Percentiles rank a stretch among this genome's conserved stretches.
Evolutionary conservation across 495 filamentous ascomycete genomes (phyloP).

Genomic region (Daldinia bambusicola): DNA sequence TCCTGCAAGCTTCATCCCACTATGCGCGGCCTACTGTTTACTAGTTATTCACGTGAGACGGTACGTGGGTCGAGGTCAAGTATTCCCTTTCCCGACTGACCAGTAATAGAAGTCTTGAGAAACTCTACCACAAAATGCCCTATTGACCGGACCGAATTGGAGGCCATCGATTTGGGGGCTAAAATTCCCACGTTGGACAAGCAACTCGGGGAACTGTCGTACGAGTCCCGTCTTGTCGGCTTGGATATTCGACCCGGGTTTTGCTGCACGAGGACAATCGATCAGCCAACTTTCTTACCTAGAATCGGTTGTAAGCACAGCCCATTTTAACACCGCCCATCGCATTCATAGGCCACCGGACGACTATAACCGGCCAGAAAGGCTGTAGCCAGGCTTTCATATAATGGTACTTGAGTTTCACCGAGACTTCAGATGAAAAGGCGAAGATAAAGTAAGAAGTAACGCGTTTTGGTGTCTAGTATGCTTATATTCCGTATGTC

Average conservation of each 20-base stretch:
- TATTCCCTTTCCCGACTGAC: neutral
- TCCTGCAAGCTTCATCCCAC: neutral
- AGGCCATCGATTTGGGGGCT: constrained; percentile 8
- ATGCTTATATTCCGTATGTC: neutral
- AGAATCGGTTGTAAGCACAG: constrained; percentile 6
- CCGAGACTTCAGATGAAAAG: constrained; percentile 1
- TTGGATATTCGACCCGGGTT: constrained; percentile 19
- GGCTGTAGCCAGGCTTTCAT: constrained; percentile 6
- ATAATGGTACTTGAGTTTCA: neutral
- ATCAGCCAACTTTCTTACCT: constrained; percentile 10
- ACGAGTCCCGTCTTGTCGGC: constrained; percentile 22
- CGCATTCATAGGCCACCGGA: neutral
- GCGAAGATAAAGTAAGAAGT: neutral
- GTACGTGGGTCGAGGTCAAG: neutral
- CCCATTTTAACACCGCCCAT: constrained; percentile 4
- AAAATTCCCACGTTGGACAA: constrained; percentile 17
- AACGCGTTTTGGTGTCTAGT: neutral
- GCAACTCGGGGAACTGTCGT: constrained; percentile 24
- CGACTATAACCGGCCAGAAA: neutral
- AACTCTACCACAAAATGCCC: neutral
- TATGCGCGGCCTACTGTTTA: neutral
- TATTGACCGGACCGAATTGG: constrained; percentile 3
- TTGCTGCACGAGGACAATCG: constrained; percentile 14
- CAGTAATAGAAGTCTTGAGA: neutral
- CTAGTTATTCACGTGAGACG: neutral